phyloP scores from a whole-genome alignment of 805 yeast species.

The Candida dendrica region DNA sequence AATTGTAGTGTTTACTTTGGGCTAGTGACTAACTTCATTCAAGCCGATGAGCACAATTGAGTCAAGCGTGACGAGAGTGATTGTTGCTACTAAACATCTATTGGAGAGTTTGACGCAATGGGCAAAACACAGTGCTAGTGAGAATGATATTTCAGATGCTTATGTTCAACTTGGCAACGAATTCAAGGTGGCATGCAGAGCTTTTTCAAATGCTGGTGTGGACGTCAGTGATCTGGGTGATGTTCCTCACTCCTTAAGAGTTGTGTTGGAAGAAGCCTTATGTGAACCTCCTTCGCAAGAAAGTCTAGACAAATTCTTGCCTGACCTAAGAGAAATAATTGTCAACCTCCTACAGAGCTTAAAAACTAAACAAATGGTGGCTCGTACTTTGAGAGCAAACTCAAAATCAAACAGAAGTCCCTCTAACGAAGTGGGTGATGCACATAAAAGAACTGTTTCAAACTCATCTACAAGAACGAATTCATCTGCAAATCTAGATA shows the following conservation, averaged over 20 bases:
- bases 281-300: conserved; percentile 81
- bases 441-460: conserved; percentile 4
- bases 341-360: conserved; percentile 72
- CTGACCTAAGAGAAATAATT: conserved; percentile 79
- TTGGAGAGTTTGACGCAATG: conserved; percentile 84
- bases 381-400: conserved; percentile 30
- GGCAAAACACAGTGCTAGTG: conserved; percentile 78
- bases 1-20: no score
- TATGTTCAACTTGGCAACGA: conserved; percentile 92
- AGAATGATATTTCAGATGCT: conserved; percentile 79
- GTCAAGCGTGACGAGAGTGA: conserved; percentile 66
- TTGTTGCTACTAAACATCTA: conserved; percentile 83
- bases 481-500: not conserved
- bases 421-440: conserved; percentile 5
- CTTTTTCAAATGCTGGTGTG: conserved; percentile 72
- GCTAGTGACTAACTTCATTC: not conserved
- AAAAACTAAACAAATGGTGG: conserved; percentile 67
- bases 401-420: conserved; percentile 14
- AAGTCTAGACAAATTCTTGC: conserved; percentile 71
- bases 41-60: conserved; percentile 50
- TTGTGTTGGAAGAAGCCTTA: conserved; percentile 77
- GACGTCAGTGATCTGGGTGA: conserved; percentile 82
- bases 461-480: not conserved
- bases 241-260: conserved; percentile 76
- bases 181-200: conserved; percentile 76